A percentile compares a stretch with the other conserved stretches of the same genome.
phyloP scores from a whole-genome alignment of 345 rosid species.

The Clausena lansium region DNA sequence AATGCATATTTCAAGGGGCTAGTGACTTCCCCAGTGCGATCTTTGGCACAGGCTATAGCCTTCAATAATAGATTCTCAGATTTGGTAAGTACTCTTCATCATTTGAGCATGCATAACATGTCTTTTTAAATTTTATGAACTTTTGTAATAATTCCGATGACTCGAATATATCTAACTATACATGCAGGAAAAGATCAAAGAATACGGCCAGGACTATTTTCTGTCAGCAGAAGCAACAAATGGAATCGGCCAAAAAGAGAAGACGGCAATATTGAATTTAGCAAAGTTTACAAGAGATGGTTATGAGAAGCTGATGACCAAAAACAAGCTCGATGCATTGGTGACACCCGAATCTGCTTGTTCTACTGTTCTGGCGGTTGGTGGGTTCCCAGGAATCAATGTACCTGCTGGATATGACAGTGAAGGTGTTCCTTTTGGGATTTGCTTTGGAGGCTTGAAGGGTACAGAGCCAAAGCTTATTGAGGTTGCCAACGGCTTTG shows the following conservation, averaged over 20 bases:
- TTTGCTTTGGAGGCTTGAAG: constrained; percentile 60
- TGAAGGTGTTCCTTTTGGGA: constrained; percentile 58
- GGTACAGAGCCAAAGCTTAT: constrained; percentile 65
- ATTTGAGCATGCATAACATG: neutral
- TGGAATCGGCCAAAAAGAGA: constrained; percentile 23
- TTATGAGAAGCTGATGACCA: constrained; percentile 51
- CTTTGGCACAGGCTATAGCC: constrained; percentile 57
- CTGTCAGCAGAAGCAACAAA: constrained; percentile 22
- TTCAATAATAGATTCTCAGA: constrained; percentile 44
- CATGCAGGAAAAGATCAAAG: constrained; percentile 34
- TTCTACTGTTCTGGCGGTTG: too few species aligned
- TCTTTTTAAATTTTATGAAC: neutral
- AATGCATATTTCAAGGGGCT: constrained; percentile 48
- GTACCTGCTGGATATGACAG: constrained; percentile 63
- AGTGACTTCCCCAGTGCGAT: constrained; percentile 43
- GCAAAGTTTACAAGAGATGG: constrained; percentile 38
- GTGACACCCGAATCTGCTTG: too few species aligned
- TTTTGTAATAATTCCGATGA: neutral
- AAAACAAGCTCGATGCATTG: constrained; percentile 54
- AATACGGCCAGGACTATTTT: constrained; percentile 26
- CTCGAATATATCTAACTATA: neutral
- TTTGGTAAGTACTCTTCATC: constrained; percentile 24
- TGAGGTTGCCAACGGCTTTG: constrained; percentile 66
- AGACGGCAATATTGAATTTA: constrained; percentile 27
- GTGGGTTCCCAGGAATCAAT: constrained; percentile 66